Base-by-base conservation (phyloP, 352 stramenopile genomes). In the Phytophthora idaei region DNA sequence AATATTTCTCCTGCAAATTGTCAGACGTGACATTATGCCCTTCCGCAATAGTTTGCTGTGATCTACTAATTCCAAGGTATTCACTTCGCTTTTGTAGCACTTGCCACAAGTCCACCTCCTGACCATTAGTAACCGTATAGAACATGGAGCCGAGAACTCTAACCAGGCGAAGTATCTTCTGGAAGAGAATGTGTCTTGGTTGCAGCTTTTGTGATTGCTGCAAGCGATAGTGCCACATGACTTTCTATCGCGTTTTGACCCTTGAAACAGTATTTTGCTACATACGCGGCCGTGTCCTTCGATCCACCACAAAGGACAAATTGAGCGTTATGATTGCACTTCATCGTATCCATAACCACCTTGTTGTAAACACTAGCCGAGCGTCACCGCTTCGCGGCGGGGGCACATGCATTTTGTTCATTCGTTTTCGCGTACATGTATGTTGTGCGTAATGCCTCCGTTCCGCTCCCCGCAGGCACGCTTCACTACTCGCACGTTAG, bases 251-350 rank as follows among this genome's bases (percentile, higher is more conserved):
- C 42, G 2, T 77, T 69, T 29, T 75, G 68, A 0, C 21, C 42
- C 21, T 47, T 77, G 3, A 73, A 73, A 25, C 57, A 77, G 17
- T 77, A 77, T 3, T 77, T 77, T 5, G 52, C 65, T 4, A 70
- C 53, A 25, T 80, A 77, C 1, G 65, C 62, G 0, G 62, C 73
- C 1, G 52, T 55, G n/a, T 71, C 52, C 9, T 72, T 0, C 21
- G 50, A 34, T 2, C 50, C 55, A 12, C 39, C 58, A 0, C 21
- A 1, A 21, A 73, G 1, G 0, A 80, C 56, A 2, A 80, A 68
- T 15, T 68, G 55, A 0, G 68, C 57, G 10, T 74, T 55, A 42
- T 80, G 73, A 27, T 77, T 75, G 45, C 62, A 80, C 52, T 71
- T 73, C 3, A 80, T 46, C 0, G 44, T 44, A 0, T 5, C 42